phyloP scores from a whole-genome alignment of 768 basidiomycete species.

The Lentinula sp. region DNA sequence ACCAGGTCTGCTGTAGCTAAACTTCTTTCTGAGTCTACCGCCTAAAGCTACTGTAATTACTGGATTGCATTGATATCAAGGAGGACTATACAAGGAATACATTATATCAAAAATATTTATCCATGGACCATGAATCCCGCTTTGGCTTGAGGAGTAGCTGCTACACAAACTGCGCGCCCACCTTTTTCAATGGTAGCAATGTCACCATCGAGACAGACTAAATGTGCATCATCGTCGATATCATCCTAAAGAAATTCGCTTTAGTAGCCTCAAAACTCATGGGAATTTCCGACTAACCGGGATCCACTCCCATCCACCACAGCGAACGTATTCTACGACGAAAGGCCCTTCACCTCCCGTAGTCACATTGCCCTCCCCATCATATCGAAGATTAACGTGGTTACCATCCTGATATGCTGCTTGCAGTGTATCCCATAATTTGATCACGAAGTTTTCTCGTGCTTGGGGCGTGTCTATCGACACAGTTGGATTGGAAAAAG shows the following conservation, averaged over 20 bases:
- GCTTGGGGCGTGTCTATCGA: conserved; percentile 32
- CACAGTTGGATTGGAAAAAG: conserved; percentile 50
- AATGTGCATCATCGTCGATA: conserved; percentile 54
- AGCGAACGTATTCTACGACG: conserved; percentile 76
- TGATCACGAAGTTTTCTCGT: conserved; percentile 46
- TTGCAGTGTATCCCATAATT: conserved; percentile 45
- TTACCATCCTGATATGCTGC: conserved; percentile 76
- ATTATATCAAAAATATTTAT: conserved; percentile 16
- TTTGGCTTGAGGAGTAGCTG: conserved; percentile 26
- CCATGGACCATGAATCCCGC: conserved; percentile 43
- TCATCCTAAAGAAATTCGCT: conserved; percentile 37
- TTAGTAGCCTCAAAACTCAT: not conserved
- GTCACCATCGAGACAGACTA: conserved; percentile 77
- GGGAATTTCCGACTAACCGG: conserved; percentile 46
- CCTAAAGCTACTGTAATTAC: not conserved
- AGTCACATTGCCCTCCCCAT: conserved; percentile 31
- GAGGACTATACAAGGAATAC: not conserved
- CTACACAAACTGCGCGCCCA: conserved; percentile 50
- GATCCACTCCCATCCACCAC: conserved; percentile 80
- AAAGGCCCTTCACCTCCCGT: conserved; percentile 38
- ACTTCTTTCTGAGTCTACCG: conserved; percentile 25
- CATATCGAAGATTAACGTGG: conserved; percentile 62
- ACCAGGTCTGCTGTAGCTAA: conserved; percentile 50
- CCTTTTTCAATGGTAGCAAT: conserved; percentile 56
- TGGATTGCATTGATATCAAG: not conserved